Base-by-base conservation (phyloP, 176 grass and related monocot species). In the Eleusine coracana region DNA sequence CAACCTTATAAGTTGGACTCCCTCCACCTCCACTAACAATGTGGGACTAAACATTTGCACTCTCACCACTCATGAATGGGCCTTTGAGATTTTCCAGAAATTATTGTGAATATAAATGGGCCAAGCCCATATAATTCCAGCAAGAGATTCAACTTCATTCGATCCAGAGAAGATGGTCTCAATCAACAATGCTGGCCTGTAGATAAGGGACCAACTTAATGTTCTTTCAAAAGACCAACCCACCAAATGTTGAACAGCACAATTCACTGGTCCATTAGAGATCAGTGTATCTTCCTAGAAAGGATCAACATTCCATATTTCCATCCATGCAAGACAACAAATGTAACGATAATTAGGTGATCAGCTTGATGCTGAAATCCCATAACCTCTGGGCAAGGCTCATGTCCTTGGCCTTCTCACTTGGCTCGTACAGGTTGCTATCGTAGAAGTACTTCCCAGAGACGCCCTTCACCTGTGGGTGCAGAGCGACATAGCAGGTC, bases 401-500 rank as follows among this genome's bases (percentile, higher is more conserved):
- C 18, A 27, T 41, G 80, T 95, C 92, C 82, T 98, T 98, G 48
- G 70, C 89, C 70, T 92, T 95, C 3, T 55, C 80, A 14, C 66
- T 90, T 11, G 89, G 38, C 62, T 95, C 96, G 2, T 77, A 83
- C 25, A 93, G 51, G 80, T 95, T 95, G 74, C 91, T 95, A 75
- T 93, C 89, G n/a, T 68, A 52, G 3, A 91, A 95, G 37, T 98
- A 98, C 86, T 48, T 90, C 23, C 96, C 96, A 0, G 84, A 88
- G 49, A 93, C 88, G 0, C 92, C 92, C 73, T 86, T 91, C 7
- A 84, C 88, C 73, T 84, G 83, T 2, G 87, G 90, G 87, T 98
- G 90, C 84, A 98, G 80, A 1, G 92, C 92, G 2, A 91, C 86
- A 45, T 98, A 98, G 81, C 96, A 98, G 65, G 85, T 90, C 7